Evolutionary conservation across 345 rosid genomes (phyloP), one percentile per base, ranked within the genome.

Genomic region (Eucalyptus cladocalyx): DNA sequence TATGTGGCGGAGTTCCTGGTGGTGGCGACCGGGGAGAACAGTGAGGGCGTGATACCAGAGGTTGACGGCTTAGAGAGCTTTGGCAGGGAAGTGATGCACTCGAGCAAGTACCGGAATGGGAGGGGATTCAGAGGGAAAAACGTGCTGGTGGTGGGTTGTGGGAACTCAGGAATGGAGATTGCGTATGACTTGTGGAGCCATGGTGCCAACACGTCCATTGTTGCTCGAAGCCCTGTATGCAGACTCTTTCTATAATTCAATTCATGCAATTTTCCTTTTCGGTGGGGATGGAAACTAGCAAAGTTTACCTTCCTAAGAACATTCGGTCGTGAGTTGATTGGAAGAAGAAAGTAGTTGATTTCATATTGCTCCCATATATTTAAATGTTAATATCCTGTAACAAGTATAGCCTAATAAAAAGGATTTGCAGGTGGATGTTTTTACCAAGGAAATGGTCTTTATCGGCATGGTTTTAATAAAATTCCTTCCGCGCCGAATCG

Each of bases 81-180:
- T 69, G 17, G 67, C 19, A 96, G 94, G 40, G 91, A 95, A 30
- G 86, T 40, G 49, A 30, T 94, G 42, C 97, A 95, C 88, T 95
- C 96, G 6, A 91, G 89, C 88, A 80, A 89, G 58, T 95, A 93
- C 51, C 88, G 89, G 43, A 93, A 92, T 86, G 95, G 93, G 2
- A 42, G 42, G n/a, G 69, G 17, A 8, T 93, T 89, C 56, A 9
- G 51, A 32, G 92, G 89, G 17, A 92, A 92, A 91, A 48, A 92
- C 34, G 96, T 94, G 72, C 47, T 96, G 80, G 98, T 96, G 8
- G 95, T 95, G 19, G 96, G 98, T 18, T 87, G 94, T 89, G 96
- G 98, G 5, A 95, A 94, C 62, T 96, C 96, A 8, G 96, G 96
- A 17, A 93, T 95, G 95, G 98, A 94, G 89, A 96, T 95, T 42